Evolutionary conservation across 2,329 filamentous ascomycete species (phyloP), one percentile per base, ranked within the genome.

Genomic region (Fusarium sp.): DNA sequence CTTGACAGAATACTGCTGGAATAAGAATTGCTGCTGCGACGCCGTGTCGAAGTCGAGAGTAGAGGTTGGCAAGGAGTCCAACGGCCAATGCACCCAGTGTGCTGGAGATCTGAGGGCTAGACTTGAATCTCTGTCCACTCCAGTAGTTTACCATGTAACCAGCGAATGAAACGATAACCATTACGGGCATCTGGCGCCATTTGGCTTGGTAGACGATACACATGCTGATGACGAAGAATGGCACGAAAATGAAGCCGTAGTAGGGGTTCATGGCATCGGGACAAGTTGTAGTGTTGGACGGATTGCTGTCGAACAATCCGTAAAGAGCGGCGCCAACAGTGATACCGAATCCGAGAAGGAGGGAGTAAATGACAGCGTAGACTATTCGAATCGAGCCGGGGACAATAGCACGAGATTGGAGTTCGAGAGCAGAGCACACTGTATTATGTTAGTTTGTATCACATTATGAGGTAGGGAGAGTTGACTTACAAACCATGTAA

Each of bases 111-210:
- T 95, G 93, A 0, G 92, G 89, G 67, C 93, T 93, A 29, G 87
- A 89, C 10, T 85, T 82, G 78, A 95, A 94, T 44, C 86, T 89
- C 29, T 86, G 83, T 21, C 88, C 87, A 51, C 88, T 90, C 82
- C 92, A 94, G 82, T 89, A 94, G 78, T 93, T 95, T 74, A 94
- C 91, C 7, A 93, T 82, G 78, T 94, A 95, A 7, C 93, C 93
- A 1, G 88, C 86, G 63, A 93, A 88, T 4, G 93, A 89, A 61
- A 96, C 93, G 51, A 91, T 42, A 5, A 93, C 82, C 93, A 95
- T 95, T 58, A 93, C 85, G 0, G 93, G 93, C 73, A 92, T 89
- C 79, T 96, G 93, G 73, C 90, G 92, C 89, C 90, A 94, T 80
- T 94, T 94, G 42, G 92, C 93, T 75, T 95, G 92, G 79, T 95